These are phyloP conservation scores for Metschnikowia cubensis DNA, from an alignment of 805 yeast genomes.

Conservation along the genomic window DNA sequence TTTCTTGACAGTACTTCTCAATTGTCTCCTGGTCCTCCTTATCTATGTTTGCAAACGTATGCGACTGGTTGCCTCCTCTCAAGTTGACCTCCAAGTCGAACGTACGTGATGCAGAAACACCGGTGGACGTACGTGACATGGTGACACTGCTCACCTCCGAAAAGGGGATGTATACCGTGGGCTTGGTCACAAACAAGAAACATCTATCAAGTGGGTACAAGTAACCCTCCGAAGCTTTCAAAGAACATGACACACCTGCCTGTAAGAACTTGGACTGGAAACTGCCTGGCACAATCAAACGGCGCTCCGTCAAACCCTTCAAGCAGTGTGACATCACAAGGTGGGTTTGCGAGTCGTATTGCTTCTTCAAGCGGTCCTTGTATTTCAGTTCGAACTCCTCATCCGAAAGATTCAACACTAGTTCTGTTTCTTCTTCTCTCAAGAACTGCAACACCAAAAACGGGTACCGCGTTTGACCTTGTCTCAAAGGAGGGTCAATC, in stretches of 20 bases:
- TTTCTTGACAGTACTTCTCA: conserved; percentile 71
- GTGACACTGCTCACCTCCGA: conserved; percentile 72
- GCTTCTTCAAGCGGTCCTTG: conserved; percentile 67
- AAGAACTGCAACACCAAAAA: conserved; percentile 86
- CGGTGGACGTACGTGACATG: conserved; percentile 82
- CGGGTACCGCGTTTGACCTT: conserved; percentile 96
- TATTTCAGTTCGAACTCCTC: conserved; percentile 74
- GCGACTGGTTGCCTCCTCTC: conserved; percentile 59
- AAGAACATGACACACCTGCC: conserved; percentile 86
- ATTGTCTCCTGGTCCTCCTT: conserved; percentile 83
- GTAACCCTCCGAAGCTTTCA: conserved; percentile 93
- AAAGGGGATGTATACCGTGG: conserved; percentile 87
- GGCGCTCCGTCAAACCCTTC: conserved; percentile 84
- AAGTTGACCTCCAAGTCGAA: conserved; percentile 84
- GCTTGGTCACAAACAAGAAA: conserved; percentile 86
- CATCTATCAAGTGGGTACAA: conserved; percentile 91
- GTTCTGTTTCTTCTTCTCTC: conserved; percentile 85
- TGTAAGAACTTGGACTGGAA: conserved; percentile 72
- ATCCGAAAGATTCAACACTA: conserved; percentile 81
- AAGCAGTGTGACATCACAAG: conserved; percentile 83
- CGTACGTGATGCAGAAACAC: conserved; percentile 76
- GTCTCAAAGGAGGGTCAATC: conserved; percentile 95
- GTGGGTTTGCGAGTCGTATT: conserved; percentile 80
- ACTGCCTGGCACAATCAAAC: conserved; percentile 79
- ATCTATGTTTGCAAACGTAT: conserved; percentile 82